Evolutionary conservation across 2,329 filamentous ascomycete species (phyloP), one percentile per base, ranked within the genome.

Genomic region (Cladophialophora yegresii): DNA sequence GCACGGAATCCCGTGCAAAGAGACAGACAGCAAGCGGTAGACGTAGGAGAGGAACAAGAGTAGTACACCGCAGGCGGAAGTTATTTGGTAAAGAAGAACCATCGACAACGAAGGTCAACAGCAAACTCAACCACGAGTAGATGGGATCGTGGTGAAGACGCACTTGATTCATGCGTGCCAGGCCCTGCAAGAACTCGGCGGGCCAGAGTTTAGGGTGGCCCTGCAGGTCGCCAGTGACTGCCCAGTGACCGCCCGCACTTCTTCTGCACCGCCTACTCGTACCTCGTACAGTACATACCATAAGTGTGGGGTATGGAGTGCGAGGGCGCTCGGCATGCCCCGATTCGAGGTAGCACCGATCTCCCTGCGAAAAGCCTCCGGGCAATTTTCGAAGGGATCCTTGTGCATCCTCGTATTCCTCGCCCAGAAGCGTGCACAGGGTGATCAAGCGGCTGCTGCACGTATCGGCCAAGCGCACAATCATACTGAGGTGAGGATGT

Each of bases 381-480:
- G 22, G 30, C 51, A 40, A 54, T 61, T 61, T 61, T 61, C 58
- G 58, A 61, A 61, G n/a, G 28, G 22, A 43, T 22, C 58, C 58
- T 36, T 20, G 30, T 30, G 33, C 30, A 9, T 54, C 33, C 58
- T 61, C 50, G 50, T 61, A 53, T 51, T 23, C 36, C 28, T 28
- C 20, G 3, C 9, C 23, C 47, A n/a, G 3, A 10, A 50, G 26
- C 47, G 10, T 22, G 20, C n/a, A 28, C 47, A 26, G 12, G 13
- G 23, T 20, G 22, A 22, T 32, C 23, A 16, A 26, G 40, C 28
- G 55, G 22, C 36, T n/a, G 28, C 10, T 50, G 30, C 45, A 43
- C n/a, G 30, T 53, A 30, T 32, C 33, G 33, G 45, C 30, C 28
- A 59, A 58, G n/a, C 23, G 5, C n/a, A 32, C 23, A 33, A 51